Percentiles rank a stretch among this genome's conserved stretches.
Evolutionary conservation across 129 eudicot species (phyloP).

Genomic region (Flaveria linearis): DNA sequence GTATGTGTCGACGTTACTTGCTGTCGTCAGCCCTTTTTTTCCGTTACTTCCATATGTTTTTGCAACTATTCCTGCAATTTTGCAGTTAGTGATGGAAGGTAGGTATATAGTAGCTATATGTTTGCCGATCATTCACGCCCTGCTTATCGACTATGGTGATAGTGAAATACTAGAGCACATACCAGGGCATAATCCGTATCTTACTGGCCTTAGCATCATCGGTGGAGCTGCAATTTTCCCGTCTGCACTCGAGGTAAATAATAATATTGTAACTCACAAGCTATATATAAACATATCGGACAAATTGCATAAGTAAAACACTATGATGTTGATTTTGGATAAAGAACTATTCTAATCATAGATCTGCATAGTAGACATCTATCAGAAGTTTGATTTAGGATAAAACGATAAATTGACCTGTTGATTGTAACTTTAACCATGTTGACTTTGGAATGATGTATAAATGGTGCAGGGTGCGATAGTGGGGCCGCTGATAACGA

Average conservation of each 20-base stretch:
- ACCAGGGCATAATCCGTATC: conserved; percentile 83
- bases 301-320: background rate
- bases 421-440: too few relatives aligned
- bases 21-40: conserved; percentile 73
- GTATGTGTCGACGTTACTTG: conserved; percentile 83
- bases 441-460: background rate
- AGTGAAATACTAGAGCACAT: conserved; percentile 75
- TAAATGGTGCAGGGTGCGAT: conserved; percentile 77
- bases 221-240: conserved; percentile 95
- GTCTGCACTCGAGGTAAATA: conserved; percentile 86
- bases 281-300: background rate
- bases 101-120: conserved; percentile 57
- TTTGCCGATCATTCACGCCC: conserved; percentile 67
- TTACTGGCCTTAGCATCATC: conserved; percentile 91
- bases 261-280: background rate
- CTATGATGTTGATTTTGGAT: background rate
- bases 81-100: conserved; percentile 83
- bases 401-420: background rate
- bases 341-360: background rate
- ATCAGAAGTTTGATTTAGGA: background rate
- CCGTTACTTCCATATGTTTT: conserved; percentile 72
- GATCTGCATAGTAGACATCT: background rate
- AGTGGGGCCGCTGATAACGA: conserved; percentile 96
- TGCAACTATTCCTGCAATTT: conserved; percentile 75
- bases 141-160: conserved; percentile 70